Evolutionary conservation across 192 early-diverging fungal genomes (phyloP).

Genomic region (Coemansia furcata): DNA sequence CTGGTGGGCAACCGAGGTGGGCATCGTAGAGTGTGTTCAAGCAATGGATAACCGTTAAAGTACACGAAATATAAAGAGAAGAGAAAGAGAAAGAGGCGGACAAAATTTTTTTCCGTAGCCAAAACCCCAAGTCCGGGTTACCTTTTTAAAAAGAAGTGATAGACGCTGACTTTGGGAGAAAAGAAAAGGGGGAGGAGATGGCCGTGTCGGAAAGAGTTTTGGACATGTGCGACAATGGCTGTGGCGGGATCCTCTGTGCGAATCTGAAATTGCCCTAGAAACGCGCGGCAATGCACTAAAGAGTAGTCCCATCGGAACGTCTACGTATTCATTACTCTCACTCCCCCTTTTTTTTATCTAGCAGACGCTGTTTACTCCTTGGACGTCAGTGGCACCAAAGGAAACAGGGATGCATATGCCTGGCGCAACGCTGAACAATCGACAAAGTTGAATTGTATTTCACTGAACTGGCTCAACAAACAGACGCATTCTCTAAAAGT

Average conservation of each 20-base stretch:
- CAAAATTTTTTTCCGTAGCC: slow-evolving; percentile 3
- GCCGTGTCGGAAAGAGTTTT: background rate
- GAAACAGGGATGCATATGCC: no score
- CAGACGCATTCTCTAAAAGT: no score
- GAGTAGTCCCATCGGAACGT: background rate
- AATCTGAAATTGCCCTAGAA: slow-evolving; percentile 1
- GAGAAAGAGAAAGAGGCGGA: background rate
- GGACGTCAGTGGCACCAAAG: no score
- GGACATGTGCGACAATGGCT: background rate
- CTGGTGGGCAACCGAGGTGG: slow-evolving; percentile 33
- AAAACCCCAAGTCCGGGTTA: background rate
- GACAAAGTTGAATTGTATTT: no score
- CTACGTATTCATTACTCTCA: background rate
- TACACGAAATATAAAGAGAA: background rate
- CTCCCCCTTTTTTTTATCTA: background rate
- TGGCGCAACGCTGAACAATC: no score
- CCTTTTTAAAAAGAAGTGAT: background rate
- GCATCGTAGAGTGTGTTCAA: background rate
- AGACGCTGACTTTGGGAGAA: background rate
- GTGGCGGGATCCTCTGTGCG: background rate
- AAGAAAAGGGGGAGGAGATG: background rate
- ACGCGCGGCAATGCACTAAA: background rate
- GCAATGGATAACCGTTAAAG: background rate
- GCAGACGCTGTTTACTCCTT: background rate
- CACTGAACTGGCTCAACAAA: no score